Conservation (phyloP, 768 basidiomycete genomes). For the Agrocybe praecox region DNA sequence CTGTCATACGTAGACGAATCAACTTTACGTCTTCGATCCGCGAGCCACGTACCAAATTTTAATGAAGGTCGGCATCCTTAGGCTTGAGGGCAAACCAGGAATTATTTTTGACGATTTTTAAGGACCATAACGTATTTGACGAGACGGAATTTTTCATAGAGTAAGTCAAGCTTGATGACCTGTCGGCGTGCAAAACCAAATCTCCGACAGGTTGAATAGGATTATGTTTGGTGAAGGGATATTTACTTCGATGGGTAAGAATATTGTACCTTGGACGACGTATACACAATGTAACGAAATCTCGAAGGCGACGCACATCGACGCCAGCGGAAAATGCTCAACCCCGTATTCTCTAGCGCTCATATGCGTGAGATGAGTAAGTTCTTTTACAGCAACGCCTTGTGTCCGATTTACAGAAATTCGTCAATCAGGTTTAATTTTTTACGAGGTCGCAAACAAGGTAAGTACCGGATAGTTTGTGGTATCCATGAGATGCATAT, state of each 20-base stretch:
- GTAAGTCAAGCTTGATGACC: not conserved
- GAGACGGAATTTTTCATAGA: not conserved
- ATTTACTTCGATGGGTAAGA: constrained; percentile 24
- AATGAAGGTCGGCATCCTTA: constrained; percentile 36
- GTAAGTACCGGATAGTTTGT: constrained; percentile 13
- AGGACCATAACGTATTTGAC: too few relatives aligned
- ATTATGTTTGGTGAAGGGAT: constrained; percentile 31
- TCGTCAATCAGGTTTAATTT: constrained; percentile 29
- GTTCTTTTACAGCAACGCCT: not conserved
- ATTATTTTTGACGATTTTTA: too few relatives aligned
- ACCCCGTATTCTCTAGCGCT: constrained; percentile 42
- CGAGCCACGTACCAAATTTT: constrained; percentile 47
- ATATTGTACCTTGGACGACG: not conserved
- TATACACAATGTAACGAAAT: not conserved
- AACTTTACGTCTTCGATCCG: constrained; percentile 46
- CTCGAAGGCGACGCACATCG: constrained; percentile 43
- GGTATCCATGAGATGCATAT: not conserved
- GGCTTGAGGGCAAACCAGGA: too few relatives aligned
- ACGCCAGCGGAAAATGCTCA: constrained; percentile 44
- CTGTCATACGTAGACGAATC: constrained; percentile 14
- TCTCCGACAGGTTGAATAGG: constrained; percentile 11
- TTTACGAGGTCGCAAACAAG: constrained; percentile 30
- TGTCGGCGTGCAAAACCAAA: not conserved
- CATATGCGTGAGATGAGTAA: constrained; percentile 43
- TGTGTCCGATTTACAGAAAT: not conserved